Conservation (phyloP, 768 basidiomycete genomes). For the Trametes elegans region DNA sequence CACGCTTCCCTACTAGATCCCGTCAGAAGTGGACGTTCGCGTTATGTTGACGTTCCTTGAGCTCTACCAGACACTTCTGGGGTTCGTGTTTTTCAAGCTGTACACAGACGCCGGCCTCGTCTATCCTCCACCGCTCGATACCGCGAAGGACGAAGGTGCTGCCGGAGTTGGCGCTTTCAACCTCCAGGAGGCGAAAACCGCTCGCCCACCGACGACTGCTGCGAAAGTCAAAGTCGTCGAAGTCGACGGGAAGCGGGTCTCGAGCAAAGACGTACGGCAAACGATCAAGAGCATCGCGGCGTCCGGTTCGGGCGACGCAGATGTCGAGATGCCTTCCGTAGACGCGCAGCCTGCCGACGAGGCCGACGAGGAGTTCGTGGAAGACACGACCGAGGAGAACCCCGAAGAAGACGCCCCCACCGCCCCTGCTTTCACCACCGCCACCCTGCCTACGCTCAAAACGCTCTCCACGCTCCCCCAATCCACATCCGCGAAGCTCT, state of each 20-base stretch:
- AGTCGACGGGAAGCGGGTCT: slow-evolving; percentile 43
- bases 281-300: slow-evolving; percentile 55
- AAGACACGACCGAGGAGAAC: slow-evolving; percentile 53
- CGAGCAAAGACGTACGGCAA: slow-evolving; percentile 60
- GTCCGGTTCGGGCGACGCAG: slow-evolving; percentile 29
- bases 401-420: slow-evolving; percentile 42
- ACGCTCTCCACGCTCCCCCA: slow-evolving; percentile 60
- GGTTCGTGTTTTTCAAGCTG: slow-evolving; percentile 97
- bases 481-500: slow-evolving; percentile 59
- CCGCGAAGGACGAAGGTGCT: slow-evolving; percentile 74
- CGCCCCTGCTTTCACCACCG: slow-evolving; percentile 61
- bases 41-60: slow-evolving; percentile 99
- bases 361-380: slow-evolving; percentile 64
- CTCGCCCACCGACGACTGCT: slow-evolving; percentile 24
- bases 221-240: slow-evolving; percentile 34
- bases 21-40: slow-evolving; percentile 92
- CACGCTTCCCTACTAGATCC: slow-evolving; percentile 54
- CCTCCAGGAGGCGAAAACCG: slow-evolving; percentile 51
- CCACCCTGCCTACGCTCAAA: slow-evolving; percentile 66
- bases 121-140: slow-evolving; percentile 93
- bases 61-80: slow-evolving; percentile 93
- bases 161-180: slow-evolving; percentile 89
- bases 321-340: slow-evolving; percentile 37
- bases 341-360: slow-evolving; percentile 28
- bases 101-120: slow-evolving; percentile 91